Evolutionary conservation across 2,329 filamentous ascomycete species (phyloP).

Genomic region (Colletotrichum acutatum): DNA sequence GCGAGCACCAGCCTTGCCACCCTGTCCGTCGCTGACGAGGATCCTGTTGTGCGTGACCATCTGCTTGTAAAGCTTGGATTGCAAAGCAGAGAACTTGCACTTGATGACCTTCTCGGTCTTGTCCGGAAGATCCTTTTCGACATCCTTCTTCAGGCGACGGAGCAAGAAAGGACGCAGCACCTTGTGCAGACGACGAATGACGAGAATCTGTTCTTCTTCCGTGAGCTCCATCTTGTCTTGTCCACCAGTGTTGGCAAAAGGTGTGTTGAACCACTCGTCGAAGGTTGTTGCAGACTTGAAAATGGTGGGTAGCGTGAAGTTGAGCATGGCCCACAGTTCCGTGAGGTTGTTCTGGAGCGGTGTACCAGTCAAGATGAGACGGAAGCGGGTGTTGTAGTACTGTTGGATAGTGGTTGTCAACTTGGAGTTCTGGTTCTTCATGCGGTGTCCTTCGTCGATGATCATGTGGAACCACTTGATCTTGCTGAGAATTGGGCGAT

Average conservation of each 20-base stretch:
- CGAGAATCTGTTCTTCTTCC: slow-evolving; percentile 99
- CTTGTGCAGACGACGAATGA: slow-evolving; percentile 98
- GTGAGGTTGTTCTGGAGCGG: slow-evolving; percentile 96
- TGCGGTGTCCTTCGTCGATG: slow-evolving; percentile 98
- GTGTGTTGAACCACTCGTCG: slow-evolving; percentile 99
- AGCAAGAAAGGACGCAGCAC: slow-evolving; percentile 96
- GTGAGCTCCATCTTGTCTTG: slow-evolving; percentile 99
- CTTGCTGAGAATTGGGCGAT: slow-evolving; percentile 93
- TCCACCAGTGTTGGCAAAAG: slow-evolving; percentile 96
- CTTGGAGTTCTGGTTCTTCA: slow-evolving; percentile 99
- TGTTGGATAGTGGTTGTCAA: slow-evolving; percentile 93
- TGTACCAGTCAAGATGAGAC: slow-evolving; percentile 96
- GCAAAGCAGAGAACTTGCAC: slow-evolving; percentile 95
- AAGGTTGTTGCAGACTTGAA: slow-evolving; percentile 99
- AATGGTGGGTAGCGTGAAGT: slow-evolving; percentile 97
- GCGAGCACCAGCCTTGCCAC: slow-evolving; percentile 91
- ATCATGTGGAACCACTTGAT: slow-evolving; percentile 99
- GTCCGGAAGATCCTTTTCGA: slow-evolving; percentile 98
- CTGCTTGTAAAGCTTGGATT: slow-evolving; percentile 95
- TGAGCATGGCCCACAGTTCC: slow-evolving; percentile 97
- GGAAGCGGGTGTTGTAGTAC: slow-evolving; percentile 95
- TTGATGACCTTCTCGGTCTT: slow-evolving; percentile 99
- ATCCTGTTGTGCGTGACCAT: slow-evolving; percentile 96
- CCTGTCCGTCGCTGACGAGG: slow-evolving; percentile 93
- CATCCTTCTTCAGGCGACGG: slow-evolving; percentile 98